Percentiles rank a stretch among this genome's conserved stretches.
Evolutionary conservation across 257 asterid genomes (phyloP).

Genomic region (Solanum verrucosum): DNA sequence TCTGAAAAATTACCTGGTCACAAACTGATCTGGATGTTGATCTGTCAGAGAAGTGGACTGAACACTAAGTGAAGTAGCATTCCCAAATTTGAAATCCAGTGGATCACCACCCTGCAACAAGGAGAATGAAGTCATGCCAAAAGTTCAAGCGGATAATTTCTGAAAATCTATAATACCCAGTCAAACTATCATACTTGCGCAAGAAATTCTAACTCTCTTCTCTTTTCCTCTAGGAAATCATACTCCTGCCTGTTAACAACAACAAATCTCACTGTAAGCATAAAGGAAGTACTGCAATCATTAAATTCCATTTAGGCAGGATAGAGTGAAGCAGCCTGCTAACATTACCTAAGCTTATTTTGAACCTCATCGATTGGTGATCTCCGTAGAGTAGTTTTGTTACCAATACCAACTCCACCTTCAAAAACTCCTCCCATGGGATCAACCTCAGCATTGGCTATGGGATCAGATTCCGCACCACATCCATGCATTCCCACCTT

Average conservation of each 20-base stretch:
- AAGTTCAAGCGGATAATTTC: conserved; percentile 4
- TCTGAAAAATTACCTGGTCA: conserved; percentile 41
- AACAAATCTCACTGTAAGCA: conserved; percentile 7
- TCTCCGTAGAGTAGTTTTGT: conserved; percentile 50
- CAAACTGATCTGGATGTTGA: conserved; percentile 56
- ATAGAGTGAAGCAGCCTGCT: conserved; percentile 16
- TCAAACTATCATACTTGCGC: conserved; percentile 53
- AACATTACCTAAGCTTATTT: conserved; percentile 68
- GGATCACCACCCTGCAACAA: conserved; percentile 82
- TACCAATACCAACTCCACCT: conserved; percentile 62
- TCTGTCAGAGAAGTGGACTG: conserved; percentile 70
- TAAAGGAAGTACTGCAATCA: not conserved
- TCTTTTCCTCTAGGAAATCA: conserved; percentile 64
- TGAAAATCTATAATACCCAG: conserved; percentile 8
- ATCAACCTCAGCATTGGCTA: conserved; percentile 87
- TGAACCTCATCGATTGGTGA: conserved; percentile 68
- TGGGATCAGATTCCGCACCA: conserved; percentile 48
- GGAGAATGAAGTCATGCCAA: conserved; percentile 12
- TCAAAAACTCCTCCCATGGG: conserved; percentile 90
- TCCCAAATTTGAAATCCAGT: conserved; percentile 56
- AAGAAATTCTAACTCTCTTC: conserved; percentile 77
- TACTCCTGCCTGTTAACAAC: conserved; percentile 64
- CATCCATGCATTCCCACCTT: conserved; percentile 67
- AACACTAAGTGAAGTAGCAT: conserved; percentile 51
- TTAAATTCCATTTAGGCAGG: not conserved